Conservation (phyloP, 495 filamentous ascomycete genomes). For the Ascobolus immersus region DNA sequence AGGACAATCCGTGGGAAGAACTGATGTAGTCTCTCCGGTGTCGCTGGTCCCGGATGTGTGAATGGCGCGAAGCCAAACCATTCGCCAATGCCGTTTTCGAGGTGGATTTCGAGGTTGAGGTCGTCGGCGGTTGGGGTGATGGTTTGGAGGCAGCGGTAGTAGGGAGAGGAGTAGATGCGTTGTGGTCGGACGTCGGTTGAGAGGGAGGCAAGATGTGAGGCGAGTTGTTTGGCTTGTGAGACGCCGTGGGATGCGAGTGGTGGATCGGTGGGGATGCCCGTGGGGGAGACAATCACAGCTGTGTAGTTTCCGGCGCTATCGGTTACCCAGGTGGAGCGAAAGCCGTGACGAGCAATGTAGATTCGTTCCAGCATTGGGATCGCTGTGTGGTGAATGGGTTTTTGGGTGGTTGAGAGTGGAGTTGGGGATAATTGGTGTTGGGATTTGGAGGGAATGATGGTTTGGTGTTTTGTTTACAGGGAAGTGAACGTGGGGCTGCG, state of each 20-base stretch:
- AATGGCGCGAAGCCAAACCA: constrained; percentile 71
- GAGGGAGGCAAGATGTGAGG: constrained; percentile 30
- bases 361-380: constrained; percentile 46
- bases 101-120: constrained; percentile 18
- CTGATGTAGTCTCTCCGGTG: constrained; percentile 26
- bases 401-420: no score
- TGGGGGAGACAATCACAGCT: constrained; percentile 44
- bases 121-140: constrained; percentile 40
- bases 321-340: constrained; percentile 70
- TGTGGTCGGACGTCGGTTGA: constrained; percentile 46
- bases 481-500: no score
- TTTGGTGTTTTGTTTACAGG: no score
- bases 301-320: constrained; percentile 52
- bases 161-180: constrained; percentile 59
- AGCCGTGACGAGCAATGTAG: constrained; percentile 68
- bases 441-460: no score
- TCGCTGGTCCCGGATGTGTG: constrained; percentile 55
- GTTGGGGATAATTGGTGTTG: no score
- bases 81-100: constrained; percentile 27
- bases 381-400: no score
- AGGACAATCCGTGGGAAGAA: constrained; percentile 42
- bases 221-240: constrained; percentile 58
- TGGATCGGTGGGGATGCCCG: constrained; percentile 66
- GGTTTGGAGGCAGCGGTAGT: constrained; percentile 83
- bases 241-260: constrained; percentile 66